Conservation (phyloP, 495 filamentous ascomycete genomes). For the Viridothelium virens region DNA sequence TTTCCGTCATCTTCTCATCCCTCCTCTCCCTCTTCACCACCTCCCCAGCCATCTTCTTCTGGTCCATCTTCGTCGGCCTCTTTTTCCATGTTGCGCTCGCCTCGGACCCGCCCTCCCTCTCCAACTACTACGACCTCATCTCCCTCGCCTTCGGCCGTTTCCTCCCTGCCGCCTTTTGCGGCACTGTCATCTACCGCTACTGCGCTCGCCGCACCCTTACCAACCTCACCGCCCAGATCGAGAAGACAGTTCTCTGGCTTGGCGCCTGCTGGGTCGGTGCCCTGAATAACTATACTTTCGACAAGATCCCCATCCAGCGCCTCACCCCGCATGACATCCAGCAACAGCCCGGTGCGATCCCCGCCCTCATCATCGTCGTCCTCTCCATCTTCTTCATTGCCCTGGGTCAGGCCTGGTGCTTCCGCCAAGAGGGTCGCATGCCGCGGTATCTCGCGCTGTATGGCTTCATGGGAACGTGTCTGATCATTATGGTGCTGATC, state of each 20-base stretch:
- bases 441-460: conserved; percentile 51
- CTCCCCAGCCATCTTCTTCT: conserved; percentile 37
- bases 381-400: conserved; percentile 36
- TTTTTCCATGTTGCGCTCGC: conserved; percentile 41
- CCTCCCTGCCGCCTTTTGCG: conserved; percentile 37
- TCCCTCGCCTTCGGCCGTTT: conserved; percentile 36
- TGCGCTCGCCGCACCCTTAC: conserved; percentile 39
- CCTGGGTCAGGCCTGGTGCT: conserved; percentile 37
- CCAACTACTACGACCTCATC: conserved; percentile 40
- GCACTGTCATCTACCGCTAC: conserved; percentile 34
- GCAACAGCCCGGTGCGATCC: conserved; percentile 37
- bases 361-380: conserved; percentile 36
- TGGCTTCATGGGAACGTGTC: conserved; percentile 36
- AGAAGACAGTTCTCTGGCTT: conserved; percentile 41
- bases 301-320: conserved; percentile 39
- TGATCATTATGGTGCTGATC: conserved; percentile 53
- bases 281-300: conserved; percentile 42
- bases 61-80: conserved; percentile 32
- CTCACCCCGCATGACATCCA: conserved; percentile 39
- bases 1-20: conserved; percentile 35
- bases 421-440: conserved; percentile 39
- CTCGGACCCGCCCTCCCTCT: conserved; percentile 36
- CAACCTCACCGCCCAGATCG: conserved; percentile 36
- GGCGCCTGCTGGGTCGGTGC: conserved; percentile 38
- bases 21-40: conserved; percentile 39